Evolutionary conservation across 768 basidiomycete genomes (phyloP).

Genomic region (Tylopilus balloui): DNA sequence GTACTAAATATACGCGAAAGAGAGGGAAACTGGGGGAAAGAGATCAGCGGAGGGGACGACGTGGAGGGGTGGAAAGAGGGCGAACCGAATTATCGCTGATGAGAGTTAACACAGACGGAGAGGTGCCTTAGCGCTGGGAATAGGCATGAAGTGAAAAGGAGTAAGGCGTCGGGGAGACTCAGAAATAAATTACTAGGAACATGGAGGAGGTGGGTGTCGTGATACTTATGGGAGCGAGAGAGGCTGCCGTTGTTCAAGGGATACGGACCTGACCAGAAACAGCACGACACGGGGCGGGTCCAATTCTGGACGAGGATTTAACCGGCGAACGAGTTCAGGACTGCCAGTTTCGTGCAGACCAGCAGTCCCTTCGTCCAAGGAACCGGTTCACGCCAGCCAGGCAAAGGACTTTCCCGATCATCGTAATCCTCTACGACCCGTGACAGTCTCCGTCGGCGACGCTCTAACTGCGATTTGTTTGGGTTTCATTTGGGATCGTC

Average conservation of each 20-base stretch:
- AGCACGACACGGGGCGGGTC: constrained; percentile 25
- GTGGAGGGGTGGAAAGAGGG: neutral
- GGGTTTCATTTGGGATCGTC: constrained; percentile 30
- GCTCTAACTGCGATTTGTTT: constrained; percentile 27
- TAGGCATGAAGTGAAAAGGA: constrained; percentile 24
- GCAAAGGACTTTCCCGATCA: constrained; percentile 14
- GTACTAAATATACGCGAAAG: constrained; percentile 35
- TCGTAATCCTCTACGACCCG: neutral
- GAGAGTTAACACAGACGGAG: constrained; percentile 5
- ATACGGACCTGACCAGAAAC: constrained; percentile 24
- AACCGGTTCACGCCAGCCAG: constrained; percentile 14
- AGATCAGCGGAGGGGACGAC: neutral
- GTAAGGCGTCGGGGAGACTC: constrained; percentile 14
- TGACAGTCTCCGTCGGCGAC: constrained; percentile 19
- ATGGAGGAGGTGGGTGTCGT: constrained; percentile 25
- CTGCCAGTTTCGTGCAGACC: constrained; percentile 7
- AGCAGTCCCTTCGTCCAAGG: constrained; percentile 13
- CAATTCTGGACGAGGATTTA: constrained; percentile 24
- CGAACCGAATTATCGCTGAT: constrained; percentile 9
- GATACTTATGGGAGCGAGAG: constrained; percentile 29
- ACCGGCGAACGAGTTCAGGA: constrained; percentile 10
- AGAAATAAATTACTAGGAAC: constrained; percentile 30
- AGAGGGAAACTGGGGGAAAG: constrained; percentile 16
- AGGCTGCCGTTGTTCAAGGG: constrained; percentile 23
- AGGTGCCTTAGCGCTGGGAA: constrained; percentile 24